Percentiles rank a stretch among this genome's conserved stretches.
phyloP scores from a whole-genome alignment of 176 grass and related monocot species.

The Hordeum marinum region DNA sequence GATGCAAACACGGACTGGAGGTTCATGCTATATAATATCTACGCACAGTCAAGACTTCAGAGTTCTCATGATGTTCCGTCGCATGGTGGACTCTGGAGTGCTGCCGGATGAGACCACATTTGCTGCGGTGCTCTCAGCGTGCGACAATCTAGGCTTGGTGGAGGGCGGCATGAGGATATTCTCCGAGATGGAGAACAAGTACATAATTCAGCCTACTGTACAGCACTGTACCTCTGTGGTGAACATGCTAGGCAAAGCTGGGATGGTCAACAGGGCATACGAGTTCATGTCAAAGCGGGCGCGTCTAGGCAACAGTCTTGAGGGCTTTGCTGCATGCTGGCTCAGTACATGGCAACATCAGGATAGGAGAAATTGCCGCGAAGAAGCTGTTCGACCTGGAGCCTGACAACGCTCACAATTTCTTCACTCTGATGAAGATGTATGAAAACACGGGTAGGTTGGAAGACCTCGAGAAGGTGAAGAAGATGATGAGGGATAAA shows the following conservation, averaged over 20 bases:
- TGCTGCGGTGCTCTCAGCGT: conserved; percentile 36
- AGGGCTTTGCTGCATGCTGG: conserved; percentile 13
- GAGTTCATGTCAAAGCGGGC: conserved; percentile 29
- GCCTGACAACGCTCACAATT: conserved; percentile 41
- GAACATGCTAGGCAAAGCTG: conserved; percentile 55
- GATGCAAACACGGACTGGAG: conserved; percentile 29
- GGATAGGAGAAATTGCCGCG: conserved; percentile 7
- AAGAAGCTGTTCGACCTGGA: conserved; percentile 45
- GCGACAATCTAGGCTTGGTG: conserved; percentile 39
- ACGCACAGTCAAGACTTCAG: conserved; percentile 25
- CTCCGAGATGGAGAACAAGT: conserved; percentile 44
- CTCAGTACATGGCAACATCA: conserved; percentile 11
- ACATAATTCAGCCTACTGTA: conserved; percentile 31
- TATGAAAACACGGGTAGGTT: conserved; percentile 21
- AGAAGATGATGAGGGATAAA: conserved; percentile 41
- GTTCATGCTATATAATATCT: conserved; percentile 50
- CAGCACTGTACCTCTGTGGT: conserved; percentile 49
- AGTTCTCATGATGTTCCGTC: conserved; percentile 38
- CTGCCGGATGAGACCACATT: conserved; percentile 41
- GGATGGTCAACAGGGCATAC: conserved; percentile 40
- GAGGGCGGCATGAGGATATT: conserved; percentile 47
- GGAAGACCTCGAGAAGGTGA: conserved; percentile 29
- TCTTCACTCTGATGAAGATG: conserved; percentile 30
- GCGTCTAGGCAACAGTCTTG: conserved; percentile 23
- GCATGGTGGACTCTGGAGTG: conserved; percentile 46